Evolutionary conservation across 164 flowering plant species (phyloP), one percentile per base, ranked within the genome.

Genomic region (Magnolia officinalis): DNA sequence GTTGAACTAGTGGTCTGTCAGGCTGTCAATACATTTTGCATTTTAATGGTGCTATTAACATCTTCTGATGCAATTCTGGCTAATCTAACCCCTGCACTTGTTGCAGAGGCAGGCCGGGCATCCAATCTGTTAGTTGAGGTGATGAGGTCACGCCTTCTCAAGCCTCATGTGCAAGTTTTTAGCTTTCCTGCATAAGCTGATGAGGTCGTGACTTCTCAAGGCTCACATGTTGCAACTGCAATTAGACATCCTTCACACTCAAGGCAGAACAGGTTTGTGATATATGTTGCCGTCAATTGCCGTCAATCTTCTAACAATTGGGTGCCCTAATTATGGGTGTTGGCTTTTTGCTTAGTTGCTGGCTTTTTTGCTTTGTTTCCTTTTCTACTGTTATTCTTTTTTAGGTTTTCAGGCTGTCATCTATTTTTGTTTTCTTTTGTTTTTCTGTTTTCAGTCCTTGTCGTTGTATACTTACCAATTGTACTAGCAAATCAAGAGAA

Each of bases 31-130:
- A 37, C 6, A 4, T 4, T 37, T 37, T 37, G 45, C 45, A 26
- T 26, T 26, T 26, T 26, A 26, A 26, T 94, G 99, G 99, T 96
- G 75, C 92, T 96, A 24, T 79, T 94, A 74, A 96, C 99, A 18
- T 96, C 99, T 0, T 91, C 98, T 50, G 98, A 96, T 87, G 97
- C 97, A 70, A 87, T 96, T 75, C 88, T 96, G 77, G 95, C 99
- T 58, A 91, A 91, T 84, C 89, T 96, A 74, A 91, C 99, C 19
- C 97, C 99, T 79, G 97, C 99, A n/a, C 93, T 94, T 79, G 94
- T 96, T 84, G 97, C 97, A 1, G 29, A 26, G 29, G 29, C 29
- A 26, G 29, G 29, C 29, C 29, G 29, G 29, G 29, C 29, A 0
- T 26, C 29, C 29, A 26, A 26, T 26, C 29, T 26, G 29, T 26